phyloP scores from a whole-genome alignment of 495 filamentous ascomycete genomes.

The Penicillium odoratum region DNA sequence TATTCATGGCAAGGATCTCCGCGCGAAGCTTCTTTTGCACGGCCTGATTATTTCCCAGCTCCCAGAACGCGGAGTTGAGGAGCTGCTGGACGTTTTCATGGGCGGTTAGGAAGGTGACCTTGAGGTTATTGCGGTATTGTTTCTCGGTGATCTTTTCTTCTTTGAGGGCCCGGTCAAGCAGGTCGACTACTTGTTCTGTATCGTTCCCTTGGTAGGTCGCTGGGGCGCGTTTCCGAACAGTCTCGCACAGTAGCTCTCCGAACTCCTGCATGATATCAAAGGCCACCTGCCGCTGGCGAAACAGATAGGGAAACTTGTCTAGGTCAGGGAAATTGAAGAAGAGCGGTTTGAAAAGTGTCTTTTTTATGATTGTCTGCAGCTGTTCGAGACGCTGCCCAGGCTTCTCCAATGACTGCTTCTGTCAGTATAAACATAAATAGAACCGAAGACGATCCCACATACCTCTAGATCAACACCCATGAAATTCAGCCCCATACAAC shows the following conservation, averaged over 20 bases:
- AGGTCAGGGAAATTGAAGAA: slow-evolving; percentile 43
- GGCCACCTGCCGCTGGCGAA: slow-evolving; percentile 26
- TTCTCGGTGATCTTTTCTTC: slow-evolving; percentile 23
- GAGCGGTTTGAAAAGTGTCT: slow-evolving; percentile 38
- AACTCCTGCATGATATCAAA: slow-evolving; percentile 33
- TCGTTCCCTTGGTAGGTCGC: slow-evolving; percentile 1
- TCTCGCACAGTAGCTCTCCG: slow-evolving; percentile 26
- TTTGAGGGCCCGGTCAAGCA: slow-evolving; percentile 25
- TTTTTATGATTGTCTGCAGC: slow-evolving; percentile 32
- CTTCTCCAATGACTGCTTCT: slow-evolving; percentile 12
- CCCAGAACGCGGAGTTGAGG: slow-evolving; percentile 33
- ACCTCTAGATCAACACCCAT: slow-evolving; percentile 29
- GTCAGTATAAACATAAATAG: background rate
- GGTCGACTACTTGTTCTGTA: slow-evolving; percentile 24
- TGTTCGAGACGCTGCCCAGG: slow-evolving; percentile 25
- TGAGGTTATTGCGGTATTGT: slow-evolving; percentile 38
- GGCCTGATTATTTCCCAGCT: slow-evolving; percentile 24
- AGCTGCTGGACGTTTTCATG: slow-evolving; percentile 39
- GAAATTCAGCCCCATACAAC: slow-evolving; percentile 29
- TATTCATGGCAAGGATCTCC: slow-evolving; percentile 20
- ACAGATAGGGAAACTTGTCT: slow-evolving; percentile 28
- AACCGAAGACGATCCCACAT: background rate
- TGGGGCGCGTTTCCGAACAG: slow-evolving; percentile 17
- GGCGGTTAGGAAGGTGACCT: slow-evolving; percentile 34
- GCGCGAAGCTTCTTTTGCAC: slow-evolving; percentile 31